Conservation (phyloP, 768 basidiomycete genomes). For the Auricularia auricula-judae region DNA sequence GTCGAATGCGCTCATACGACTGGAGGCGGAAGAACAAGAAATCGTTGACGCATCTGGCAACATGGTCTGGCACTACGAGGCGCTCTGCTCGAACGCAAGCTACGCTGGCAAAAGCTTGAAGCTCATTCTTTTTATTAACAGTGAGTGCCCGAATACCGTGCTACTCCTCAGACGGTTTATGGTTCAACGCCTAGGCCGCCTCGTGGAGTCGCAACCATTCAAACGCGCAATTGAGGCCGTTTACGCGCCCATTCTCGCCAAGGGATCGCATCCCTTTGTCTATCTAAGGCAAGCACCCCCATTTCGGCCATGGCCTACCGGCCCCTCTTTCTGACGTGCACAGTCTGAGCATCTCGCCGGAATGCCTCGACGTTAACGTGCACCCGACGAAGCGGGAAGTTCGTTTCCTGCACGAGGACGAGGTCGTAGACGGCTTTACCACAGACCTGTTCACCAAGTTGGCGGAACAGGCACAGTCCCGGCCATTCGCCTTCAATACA, state of each 20-base stretch:
- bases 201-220: conserved; percentile 82
- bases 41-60: conserved; percentile 22
- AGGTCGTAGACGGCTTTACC: conserved; percentile 65
- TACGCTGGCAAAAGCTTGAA: conserved; percentile 80
- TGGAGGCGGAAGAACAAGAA: conserved; percentile 17
- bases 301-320: background rate
- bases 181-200: conserved; percentile 48
- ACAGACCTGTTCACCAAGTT: conserved; percentile 22
- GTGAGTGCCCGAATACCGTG: conserved; percentile 33
- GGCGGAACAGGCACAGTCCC: background rate
- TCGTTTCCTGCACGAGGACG: conserved; percentile 86
- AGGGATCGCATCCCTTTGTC: conserved; percentile 83
- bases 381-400: conserved; percentile 97
- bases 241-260: conserved; percentile 77
- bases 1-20: conserved; percentile 55
- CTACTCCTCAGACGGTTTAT: background rate
- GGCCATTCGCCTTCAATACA: background rate
- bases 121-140: conserved; percentile 89
- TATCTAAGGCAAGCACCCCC: conserved; percentile 65
- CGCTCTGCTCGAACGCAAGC: conserved; percentile 76
- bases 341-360: conserved; percentile 76
- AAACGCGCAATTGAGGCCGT: conserved; percentile 80
- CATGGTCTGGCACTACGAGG: conserved; percentile 61
- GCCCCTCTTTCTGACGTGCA: conserved; percentile 1
- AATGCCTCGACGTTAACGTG: conserved; percentile 91